These are phyloP conservation scores for Acer yangbiense DNA, from an alignment of 345 rosid genomes.

Conservation along the genomic window DNA sequence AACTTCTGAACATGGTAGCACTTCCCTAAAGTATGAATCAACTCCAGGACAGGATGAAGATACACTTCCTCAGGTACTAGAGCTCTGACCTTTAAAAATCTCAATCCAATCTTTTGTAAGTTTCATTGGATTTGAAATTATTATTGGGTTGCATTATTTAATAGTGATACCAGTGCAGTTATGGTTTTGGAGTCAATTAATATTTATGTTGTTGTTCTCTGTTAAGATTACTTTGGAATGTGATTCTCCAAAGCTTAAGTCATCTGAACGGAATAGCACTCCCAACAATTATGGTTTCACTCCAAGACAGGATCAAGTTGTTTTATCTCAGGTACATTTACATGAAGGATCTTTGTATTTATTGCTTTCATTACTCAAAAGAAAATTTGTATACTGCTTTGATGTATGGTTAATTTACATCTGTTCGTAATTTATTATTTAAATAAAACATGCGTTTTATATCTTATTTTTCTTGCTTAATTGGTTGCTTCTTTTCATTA, in stretches of 20 bases:
- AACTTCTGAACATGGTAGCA: background rate
- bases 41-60: background rate
- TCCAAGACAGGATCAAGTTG: conserved; percentile 21
- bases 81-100: background rate
- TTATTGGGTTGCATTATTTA: background rate
- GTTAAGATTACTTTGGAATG: conserved; percentile 6
- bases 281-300: conserved; percentile 14
- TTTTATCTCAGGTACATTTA: conserved; percentile 22
- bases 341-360: background rate
- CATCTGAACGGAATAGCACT: conserved; percentile 20
- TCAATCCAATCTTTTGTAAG: background rate
- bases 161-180: background rate
- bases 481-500: background rate
- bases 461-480: background rate
- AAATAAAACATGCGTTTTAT: background rate
- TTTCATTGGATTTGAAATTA: background rate
- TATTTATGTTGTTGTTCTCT: background rate
- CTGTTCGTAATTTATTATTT: background rate
- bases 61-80: conserved; percentile 4
- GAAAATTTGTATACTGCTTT: background rate
- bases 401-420: background rate
- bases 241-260: conserved; percentile 4
- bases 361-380: background rate
- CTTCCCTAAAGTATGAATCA: background rate
- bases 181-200: background rate